Evolutionary conservation across 768 basidiomycete species (phyloP).

Genomic region (Lactarius hengduanensis): DNA sequence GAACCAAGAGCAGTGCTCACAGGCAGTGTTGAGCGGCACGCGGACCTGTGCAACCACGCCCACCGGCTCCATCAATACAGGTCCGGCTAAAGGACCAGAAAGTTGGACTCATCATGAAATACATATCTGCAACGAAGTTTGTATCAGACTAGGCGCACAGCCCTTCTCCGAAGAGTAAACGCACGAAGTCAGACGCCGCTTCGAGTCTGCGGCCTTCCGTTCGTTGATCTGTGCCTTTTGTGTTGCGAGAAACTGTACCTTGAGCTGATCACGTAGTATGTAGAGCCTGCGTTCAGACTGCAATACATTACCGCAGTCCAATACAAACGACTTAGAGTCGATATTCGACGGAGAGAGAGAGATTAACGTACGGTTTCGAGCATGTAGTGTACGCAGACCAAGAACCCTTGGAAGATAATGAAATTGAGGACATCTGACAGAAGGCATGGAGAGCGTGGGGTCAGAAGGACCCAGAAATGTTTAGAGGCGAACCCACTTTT

Average conservation of each 20-base stretch:
- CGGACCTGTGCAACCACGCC: slow-evolving; percentile 56
- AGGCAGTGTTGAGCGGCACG: slow-evolving; percentile 76
- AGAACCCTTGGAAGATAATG: slow-evolving; percentile 73
- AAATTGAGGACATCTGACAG: slow-evolving; percentile 62
- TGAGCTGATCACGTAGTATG: slow-evolving; percentile 51
- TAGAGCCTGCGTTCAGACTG: slow-evolving; percentile 49
- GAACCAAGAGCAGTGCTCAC: slow-evolving; percentile 33
- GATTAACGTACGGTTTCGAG: slow-evolving; percentile 42
- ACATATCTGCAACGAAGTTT: slow-evolving; percentile 51
- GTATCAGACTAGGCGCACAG: not conserved
- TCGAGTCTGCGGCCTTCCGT: slow-evolving; percentile 76
- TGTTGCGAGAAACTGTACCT: slow-evolving; percentile 52
- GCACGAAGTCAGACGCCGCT: slow-evolving; percentile 76
- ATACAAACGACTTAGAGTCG: not conserved
- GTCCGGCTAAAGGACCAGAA: slow-evolving; percentile 33
- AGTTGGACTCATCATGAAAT: slow-evolving; percentile 66
- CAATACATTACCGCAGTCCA: not conserved
- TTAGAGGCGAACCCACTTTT: slow-evolving; percentile 37
- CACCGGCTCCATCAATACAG: slow-evolving; percentile 32
- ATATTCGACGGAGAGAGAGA: slow-evolving; percentile 21
- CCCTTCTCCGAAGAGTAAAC: slow-evolving; percentile 36
- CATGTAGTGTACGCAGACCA: slow-evolving; percentile 63
- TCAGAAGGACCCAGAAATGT: slow-evolving; percentile 17
- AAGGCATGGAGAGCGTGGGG: not conserved
- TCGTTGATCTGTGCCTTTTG: slow-evolving; percentile 62